Evolutionary conservation across 208 protist species (phyloP).

Genomic region (Acanthamoeba comandoni): DNA sequence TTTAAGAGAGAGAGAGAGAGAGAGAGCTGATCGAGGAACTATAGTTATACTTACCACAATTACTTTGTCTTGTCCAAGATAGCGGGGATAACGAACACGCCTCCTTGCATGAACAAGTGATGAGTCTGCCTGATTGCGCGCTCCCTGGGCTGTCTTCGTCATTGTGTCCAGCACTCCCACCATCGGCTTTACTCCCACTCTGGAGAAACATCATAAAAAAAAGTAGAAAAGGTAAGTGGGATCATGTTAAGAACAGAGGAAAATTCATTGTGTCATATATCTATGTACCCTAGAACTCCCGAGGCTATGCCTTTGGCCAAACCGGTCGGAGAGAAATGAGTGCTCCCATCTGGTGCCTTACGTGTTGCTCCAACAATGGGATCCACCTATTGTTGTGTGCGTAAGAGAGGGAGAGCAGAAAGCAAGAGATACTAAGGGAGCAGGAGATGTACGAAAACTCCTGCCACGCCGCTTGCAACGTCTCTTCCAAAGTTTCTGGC

Average conservation of each 20-base stretch:
- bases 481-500: slow-evolving; percentile 85
- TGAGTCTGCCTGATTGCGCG: slow-evolving; percentile 74
- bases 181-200: slow-evolving; percentile 82
- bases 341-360: not conserved
- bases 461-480: slow-evolving; percentile 83
- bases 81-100: slow-evolving; percentile 46
- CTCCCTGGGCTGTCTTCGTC: slow-evolving; percentile 81
- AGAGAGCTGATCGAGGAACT: not conserved
- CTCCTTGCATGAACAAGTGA: not conserved
- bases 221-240: not conserved
- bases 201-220: not conserved
- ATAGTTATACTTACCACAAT: slow-evolving; percentile 6
- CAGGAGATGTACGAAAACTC: slow-evolving; percentile 72
- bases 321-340: slow-evolving; percentile 46
- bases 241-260: not conserved
- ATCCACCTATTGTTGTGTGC: slow-evolving; percentile 18
- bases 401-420: not conserved
- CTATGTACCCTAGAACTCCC: slow-evolving; percentile 38
- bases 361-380: slow-evolving; percentile 51
- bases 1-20: too few species aligned
- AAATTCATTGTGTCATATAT: not conserved
- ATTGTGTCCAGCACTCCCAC: slow-evolving; percentile 86
- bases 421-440: not conserved
- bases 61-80: slow-evolving; percentile 67
- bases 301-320: slow-evolving; percentile 60